Evolutionary conservation across 345 rosid species (phyloP).

Genomic region (Populus tremula): DNA sequence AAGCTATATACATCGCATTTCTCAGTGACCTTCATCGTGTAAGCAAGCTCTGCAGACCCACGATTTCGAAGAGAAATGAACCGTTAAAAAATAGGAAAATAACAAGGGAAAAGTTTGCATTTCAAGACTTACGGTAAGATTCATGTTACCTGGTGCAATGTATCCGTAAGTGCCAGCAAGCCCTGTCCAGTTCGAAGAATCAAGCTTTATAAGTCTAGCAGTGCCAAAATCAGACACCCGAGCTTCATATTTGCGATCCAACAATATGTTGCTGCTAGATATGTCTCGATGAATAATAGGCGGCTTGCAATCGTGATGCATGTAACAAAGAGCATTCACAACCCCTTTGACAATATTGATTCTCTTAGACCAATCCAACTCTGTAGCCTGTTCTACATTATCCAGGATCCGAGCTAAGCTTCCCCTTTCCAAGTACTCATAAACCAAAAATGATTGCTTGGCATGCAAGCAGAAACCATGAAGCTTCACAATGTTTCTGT

Average conservation of each 20-base stretch:
- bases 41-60: slow-evolving; percentile 33
- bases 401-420: slow-evolving; percentile 11
- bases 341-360: slow-evolving; percentile 9
- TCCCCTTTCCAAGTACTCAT: slow-evolving; percentile 19
- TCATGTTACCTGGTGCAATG: slow-evolving; percentile 19
- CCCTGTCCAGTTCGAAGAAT: slow-evolving; percentile 11
- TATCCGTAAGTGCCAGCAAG: slow-evolving; percentile 21
- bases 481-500: slow-evolving; percentile 23
- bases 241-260: slow-evolving; percentile 11
- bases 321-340: slow-evolving; percentile 17
- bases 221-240: slow-evolving; percentile 19
- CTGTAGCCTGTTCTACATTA: neutral
- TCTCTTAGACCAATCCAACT: slow-evolving; percentile 14
- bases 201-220: slow-evolving; percentile 12
- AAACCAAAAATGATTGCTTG: slow-evolving; percentile 8
- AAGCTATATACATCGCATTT: slow-evolving; percentile 40
- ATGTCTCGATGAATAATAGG: slow-evolving; percentile 19
- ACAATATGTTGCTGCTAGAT: slow-evolving; percentile 16
- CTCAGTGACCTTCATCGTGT: slow-evolving; percentile 33
- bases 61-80: neutral
- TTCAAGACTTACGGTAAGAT: neutral
- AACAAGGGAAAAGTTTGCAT: neutral
- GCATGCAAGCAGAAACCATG: slow-evolving; percentile 13
- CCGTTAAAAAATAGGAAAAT: neutral
- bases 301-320: slow-evolving; percentile 20